Evolutionary conservation across 2,329 filamentous ascomycete genomes (phyloP), one percentile per base, ranked within the genome.

Genomic region (Ophiosphaerella narmari): DNA sequence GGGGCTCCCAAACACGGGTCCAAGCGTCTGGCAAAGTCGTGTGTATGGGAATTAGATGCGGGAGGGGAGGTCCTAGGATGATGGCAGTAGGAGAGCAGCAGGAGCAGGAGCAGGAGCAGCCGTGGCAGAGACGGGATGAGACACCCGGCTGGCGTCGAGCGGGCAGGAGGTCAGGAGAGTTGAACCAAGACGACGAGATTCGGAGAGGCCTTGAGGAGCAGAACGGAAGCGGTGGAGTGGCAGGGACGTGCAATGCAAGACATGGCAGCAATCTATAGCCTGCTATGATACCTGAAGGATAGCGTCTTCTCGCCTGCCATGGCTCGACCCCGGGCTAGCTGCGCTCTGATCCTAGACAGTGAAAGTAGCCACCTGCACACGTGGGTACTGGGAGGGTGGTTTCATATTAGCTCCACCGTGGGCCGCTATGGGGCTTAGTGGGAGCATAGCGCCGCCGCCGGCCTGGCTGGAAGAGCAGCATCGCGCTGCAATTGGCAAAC

Each of bases 361-460:
- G 57, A 64, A 58, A 53, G 62, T 62, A 66, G 65, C 66, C 65
- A 70, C 66, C 67, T 57, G 60, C 68, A 70, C 66, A 65, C 59
- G 62, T 66, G 63, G 64, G 61, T 61, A 67, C 65, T 70, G 67
- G 70, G 70, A 68, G 70, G 70, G 62, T 65, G 50, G 69, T 73
- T 71, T 72, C 69, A 71, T 56, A 40, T 63, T 65, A 59, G 60
- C 59, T 62, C 54, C 47, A 53, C 55, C 50, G 52, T 52, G 50
- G 58, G 58, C 36, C 51, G 51, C 44, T 33, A 54, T 36, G 48
- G 52, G 51, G 52, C 55, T 59, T 61, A 57, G 55, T 56, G 48
- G 53, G 47, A 54, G 56, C 57, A 52, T 50, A 52, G 55, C 49
- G 54, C 49, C 47, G 51, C 46, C 48, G 54, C 49, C 47, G 51